phyloP scores from a whole-genome alignment of 1,284 basidiomycete species.

The Lentinula novae-zelandiae region DNA sequence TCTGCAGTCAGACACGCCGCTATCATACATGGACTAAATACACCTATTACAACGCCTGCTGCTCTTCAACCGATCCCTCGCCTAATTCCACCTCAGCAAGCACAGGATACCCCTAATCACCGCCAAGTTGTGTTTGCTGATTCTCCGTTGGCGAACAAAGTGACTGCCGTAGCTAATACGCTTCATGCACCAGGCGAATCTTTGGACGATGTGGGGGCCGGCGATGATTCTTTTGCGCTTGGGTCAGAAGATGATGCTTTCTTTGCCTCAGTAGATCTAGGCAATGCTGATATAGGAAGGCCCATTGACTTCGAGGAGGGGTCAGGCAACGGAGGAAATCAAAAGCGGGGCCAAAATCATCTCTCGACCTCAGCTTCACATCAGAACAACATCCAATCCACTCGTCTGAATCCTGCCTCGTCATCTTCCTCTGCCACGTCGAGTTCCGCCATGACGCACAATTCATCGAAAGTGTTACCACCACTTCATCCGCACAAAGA shows the following conservation, averaged over 20 bases:
- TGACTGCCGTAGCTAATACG: background rate
- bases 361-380: background rate
- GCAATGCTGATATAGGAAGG: constrained; percentile 44
- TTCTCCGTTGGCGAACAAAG: constrained; percentile 4
- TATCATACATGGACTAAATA: constrained; percentile 16
- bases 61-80: background rate
- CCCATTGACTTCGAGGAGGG: constrained; percentile 50
- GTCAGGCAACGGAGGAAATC: constrained; percentile 9
- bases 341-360: background rate
- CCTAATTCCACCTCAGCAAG: background rate
- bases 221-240: constrained; percentile 44
- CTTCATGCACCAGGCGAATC: constrained; percentile 1
- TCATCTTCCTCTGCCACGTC: background rate
- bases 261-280: constrained; percentile 54
- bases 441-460: background rate
- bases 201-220: constrained; percentile 20
- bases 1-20: constrained; percentile 15
- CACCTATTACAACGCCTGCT: constrained; percentile 19
- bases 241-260: constrained; percentile 63
- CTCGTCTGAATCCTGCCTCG: background rate
- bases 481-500: background rate
- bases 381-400: background rate
- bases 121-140: constrained; percentile 17
- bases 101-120: background rate
- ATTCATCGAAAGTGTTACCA: background rate